A percentile compares a stretch with the other conserved stretches of the same genome.
Conservation (phyloP, 148 eudicot species). For the Oxyria digyna region DNA sequence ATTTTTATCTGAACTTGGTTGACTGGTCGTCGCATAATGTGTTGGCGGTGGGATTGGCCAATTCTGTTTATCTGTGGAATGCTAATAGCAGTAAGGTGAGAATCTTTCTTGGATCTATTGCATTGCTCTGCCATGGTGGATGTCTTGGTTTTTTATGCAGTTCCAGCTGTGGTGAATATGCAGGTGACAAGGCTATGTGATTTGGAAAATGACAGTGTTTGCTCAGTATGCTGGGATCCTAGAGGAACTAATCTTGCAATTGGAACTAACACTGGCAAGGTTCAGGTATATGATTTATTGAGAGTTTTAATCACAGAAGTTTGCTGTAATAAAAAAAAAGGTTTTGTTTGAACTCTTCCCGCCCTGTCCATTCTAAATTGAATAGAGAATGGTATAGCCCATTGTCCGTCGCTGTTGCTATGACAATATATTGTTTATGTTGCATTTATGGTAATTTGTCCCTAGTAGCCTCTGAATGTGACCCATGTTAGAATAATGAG, state of each 20-base stretch:
- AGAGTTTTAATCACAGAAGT: neutral
- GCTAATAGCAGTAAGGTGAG: slow-evolving; percentile 1
- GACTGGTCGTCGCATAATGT: slow-evolving; percentile 3
- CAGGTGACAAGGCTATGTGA: slow-evolving; percentile 90
- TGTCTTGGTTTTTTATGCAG: neutral
- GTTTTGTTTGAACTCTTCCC: neutral
- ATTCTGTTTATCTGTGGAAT: slow-evolving; percentile 4
- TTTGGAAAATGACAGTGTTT: slow-evolving; percentile 62
- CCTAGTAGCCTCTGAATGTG: neutral
- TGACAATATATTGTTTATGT: neutral
- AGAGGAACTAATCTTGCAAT: slow-evolving; percentile 80
- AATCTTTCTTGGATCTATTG: neutral
- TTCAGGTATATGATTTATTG: slow-evolving; percentile 33
- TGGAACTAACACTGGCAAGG: slow-evolving; percentile 66
- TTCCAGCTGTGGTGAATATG: neutral
- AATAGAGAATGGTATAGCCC: neutral
- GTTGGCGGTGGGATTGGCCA: slow-evolving; percentile 6
- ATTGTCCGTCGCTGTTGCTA: neutral
- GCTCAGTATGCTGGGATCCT: slow-evolving; percentile 93
- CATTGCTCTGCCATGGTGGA: neutral
- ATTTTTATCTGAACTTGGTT: slow-evolving; percentile 83
- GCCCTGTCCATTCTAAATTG: neutral
- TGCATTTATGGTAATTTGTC: neutral
- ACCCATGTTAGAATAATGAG: neutral
- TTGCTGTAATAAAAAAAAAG: neutral